Conservation (phyloP, 129 eudicot species). For the Centrapalus pauciflorus region DNA sequence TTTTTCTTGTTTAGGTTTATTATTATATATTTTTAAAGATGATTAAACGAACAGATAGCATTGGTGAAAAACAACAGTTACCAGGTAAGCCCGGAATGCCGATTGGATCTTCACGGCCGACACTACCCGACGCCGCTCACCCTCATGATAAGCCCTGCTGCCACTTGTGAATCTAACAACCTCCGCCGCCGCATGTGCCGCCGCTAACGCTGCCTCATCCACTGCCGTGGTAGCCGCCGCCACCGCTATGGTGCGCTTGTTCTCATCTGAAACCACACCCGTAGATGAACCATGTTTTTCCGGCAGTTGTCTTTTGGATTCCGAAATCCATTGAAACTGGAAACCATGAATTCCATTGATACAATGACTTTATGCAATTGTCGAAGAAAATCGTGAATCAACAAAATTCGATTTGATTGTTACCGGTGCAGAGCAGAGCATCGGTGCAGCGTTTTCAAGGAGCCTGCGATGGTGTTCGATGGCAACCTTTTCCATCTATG, state of each 20-base stretch:
- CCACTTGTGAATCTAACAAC: conserved; percentile 78
- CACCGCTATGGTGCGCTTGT: conserved; percentile 88
- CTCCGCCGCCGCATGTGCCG: conserved; percentile 97
- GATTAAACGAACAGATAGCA: no score
- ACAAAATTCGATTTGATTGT: no score
- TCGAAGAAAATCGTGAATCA: no score
- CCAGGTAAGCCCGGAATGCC: conserved; percentile 90
- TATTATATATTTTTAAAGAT: no score
- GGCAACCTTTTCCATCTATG: no score
- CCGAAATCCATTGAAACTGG: no score
- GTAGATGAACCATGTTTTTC: conserved; percentile 7
- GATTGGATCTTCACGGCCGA: conserved; percentile 93
- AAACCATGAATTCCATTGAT: no score
- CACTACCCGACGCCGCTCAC: conserved; percentile 33
- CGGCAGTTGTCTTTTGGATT: background rate
- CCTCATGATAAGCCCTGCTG: conserved; percentile 26
- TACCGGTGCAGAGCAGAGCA: no score
- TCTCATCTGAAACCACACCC: conserved; percentile 40
- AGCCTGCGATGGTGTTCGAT: no score
- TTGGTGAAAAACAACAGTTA: conserved; percentile 25
- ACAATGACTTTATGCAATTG: no score
- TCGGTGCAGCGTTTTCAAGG: no score
- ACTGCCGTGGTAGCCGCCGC: conserved; percentile 97
- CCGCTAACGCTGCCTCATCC: conserved; percentile 96
- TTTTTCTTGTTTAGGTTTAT: no score